Evolutionary conservation across 169 alveolate genomes (phyloP).

Genomic region (Cryptosporidium parvum): DNA sequence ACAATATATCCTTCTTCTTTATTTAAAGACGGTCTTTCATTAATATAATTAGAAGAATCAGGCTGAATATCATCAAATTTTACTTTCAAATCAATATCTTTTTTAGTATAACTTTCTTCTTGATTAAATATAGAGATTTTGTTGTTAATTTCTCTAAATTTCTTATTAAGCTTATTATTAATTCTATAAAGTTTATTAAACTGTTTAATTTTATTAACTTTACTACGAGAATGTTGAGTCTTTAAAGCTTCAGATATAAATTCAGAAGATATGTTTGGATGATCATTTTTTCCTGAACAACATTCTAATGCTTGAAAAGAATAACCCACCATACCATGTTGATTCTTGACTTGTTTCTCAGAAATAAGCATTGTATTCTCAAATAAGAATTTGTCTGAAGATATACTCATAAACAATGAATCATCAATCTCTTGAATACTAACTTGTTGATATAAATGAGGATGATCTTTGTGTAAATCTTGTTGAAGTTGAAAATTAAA

Average conservation of each 20-base stretch:
- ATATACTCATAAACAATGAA: constrained; percentile 5
- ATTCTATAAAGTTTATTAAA: constrained; percentile 4
- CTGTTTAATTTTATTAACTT: background rate
- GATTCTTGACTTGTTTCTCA: background rate
- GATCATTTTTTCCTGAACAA: background rate
- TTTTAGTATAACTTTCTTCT: background rate
- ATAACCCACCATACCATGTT: background rate
- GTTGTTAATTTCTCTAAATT: background rate
- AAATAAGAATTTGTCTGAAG: background rate
- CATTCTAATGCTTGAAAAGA: background rate
- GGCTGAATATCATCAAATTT: background rate
- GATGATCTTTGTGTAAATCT: background rate
- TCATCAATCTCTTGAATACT: background rate
- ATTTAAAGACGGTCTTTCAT: background rate
- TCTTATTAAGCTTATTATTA: background rate
- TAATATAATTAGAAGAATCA: background rate
- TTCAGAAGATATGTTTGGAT: background rate
- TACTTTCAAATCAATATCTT: background rate
- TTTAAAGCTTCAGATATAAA: background rate
- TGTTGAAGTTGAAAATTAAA: background rate
- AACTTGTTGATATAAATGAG: background rate
- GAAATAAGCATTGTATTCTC: background rate
- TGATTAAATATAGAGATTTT: background rate
- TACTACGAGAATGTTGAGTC: background rate
- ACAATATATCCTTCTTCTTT: background rate